Conservation (phyloP, 83 land plant species). For the Larix sibirica region DNA sequence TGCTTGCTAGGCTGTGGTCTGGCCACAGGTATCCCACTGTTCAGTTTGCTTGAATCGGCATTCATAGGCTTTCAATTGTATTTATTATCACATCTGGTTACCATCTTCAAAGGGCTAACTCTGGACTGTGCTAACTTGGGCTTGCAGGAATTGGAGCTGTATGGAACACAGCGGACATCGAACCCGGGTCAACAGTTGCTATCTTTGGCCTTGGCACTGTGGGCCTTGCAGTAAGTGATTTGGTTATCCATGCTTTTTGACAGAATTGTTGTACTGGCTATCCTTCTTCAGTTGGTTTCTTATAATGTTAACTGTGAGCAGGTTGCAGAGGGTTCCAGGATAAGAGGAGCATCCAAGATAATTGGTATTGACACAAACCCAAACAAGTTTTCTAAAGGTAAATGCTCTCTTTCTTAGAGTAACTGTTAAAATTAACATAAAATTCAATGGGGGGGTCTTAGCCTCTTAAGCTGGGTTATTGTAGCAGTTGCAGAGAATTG, state of each 20-base stretch:
- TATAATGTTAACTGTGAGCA: not conserved
- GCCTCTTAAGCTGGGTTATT: too few species aligned
- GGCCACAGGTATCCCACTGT: constrained; percentile 63
- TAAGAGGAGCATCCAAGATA: constrained; percentile 47
- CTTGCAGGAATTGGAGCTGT: constrained; percentile 12
- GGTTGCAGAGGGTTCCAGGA: constrained; percentile 70
- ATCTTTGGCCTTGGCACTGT: constrained; percentile 6
- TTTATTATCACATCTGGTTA: not conserved
- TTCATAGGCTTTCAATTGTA: not conserved
- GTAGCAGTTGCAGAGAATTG: too few species aligned
- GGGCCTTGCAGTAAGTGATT: constrained; percentile 43
- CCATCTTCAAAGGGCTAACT: too few species aligned
- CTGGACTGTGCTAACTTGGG: not conserved
- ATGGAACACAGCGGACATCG: not conserved
- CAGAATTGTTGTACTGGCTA: not conserved
- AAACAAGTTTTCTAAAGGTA: constrained; percentile 49
- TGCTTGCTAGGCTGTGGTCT: constrained; percentile 78
- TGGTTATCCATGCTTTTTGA: not conserved
- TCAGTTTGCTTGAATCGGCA: not conserved
- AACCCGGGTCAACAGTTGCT: constrained; percentile 2
- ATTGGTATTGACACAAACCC: constrained; percentile 69
- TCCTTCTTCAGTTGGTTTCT: not conserved
- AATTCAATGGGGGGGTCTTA: too few species aligned
- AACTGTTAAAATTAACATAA: too few species aligned
- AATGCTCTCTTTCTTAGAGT: too few species aligned